Evolutionary conservation across 257 asterid genomes (phyloP).

Genomic region (Scutellaria minor): DNA sequence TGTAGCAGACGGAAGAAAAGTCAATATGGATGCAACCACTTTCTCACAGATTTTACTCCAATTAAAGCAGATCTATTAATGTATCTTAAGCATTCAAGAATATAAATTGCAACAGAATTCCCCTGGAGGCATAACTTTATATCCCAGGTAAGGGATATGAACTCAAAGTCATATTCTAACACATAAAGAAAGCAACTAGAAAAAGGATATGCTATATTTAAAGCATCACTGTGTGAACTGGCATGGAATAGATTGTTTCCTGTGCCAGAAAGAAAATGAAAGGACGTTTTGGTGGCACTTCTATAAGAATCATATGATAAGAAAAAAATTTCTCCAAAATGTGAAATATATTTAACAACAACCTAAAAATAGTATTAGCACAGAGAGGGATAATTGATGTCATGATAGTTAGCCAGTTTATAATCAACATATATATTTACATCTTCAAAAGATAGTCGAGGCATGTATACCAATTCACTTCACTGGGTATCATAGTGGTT

Average conservation of each 20-base stretch:
- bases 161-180: slow-evolving; percentile 13
- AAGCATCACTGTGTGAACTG: slow-evolving; percentile 10
- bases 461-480: slow-evolving; percentile 19
- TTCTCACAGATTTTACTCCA: slow-evolving; percentile 24
- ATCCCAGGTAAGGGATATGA: slow-evolving; percentile 4
- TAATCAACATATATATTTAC: slow-evolving; percentile 5
- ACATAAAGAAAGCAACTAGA: slow-evolving; percentile 7
- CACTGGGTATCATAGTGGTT: neutral
- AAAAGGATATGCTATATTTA: neutral
- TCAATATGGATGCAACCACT: slow-evolving; percentile 18
- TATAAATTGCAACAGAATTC: neutral
- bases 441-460: slow-evolving; percentile 1
- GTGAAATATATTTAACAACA: neutral
- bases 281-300: slow-evolving; percentile 8
- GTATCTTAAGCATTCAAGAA: neutral
- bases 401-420: neutral
- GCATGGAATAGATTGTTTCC: neutral
- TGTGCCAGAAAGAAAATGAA: neutral
- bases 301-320: neutral
- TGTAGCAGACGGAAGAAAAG: slow-evolving; percentile 18
- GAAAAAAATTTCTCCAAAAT: slow-evolving; percentile 15
- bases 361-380: slow-evolving; percentile 16
- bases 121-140: neutral
- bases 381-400: slow-evolving; percentile 1
- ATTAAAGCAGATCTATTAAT: slow-evolving; percentile 10